Evolutionary conservation across 1,284 basidiomycete genomes (phyloP), one percentile per base, ranked within the genome.

Genomic region (Irpex sp.): DNA sequence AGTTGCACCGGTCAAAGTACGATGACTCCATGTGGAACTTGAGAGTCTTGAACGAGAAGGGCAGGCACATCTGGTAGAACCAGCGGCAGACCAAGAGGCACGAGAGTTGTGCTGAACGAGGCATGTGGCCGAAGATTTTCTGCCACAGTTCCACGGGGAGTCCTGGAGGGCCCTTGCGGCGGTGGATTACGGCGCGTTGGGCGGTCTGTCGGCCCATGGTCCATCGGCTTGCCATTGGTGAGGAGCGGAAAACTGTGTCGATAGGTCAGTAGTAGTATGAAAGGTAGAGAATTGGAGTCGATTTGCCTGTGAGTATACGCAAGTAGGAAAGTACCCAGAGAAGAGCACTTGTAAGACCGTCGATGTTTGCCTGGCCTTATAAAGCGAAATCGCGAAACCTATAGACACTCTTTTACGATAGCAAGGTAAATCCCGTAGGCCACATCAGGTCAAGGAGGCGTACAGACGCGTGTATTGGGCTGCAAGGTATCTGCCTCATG

Each of bases 121-220:
- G 56, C 14, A 65, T 53, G 45, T 48, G 54, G 3, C 45, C 28
- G 10, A 63, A 49, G 21, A 65, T 45, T 5, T 61, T 61, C 28
- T 57, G 37, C 64, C 64, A 65, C 8, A 65, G 21, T 35, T 65
- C 64, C 3, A 61, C 47, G 4, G 64, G 64, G 9, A 65, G 57
- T 16, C 47, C 12, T n/a, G 55, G 56, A n/a, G 42, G 37, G 4
- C 58, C 39, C 10, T 39, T 45, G 12, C 23, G 58, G 23, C 37
- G 21, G 12, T 54, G 16, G 3, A 36, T 16, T 9, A 8, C 18
- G 1, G 19, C 37, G 5, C 42, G 54, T 21, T 59, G 58, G 6
- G 42, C 12, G 6, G 21, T 58, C 6, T 54, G 19, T 54, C 28
- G 28, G 6, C 33, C 28, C n/a, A 36, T 12, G 9, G 23, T 33